These are phyloP conservation scores for Tetradesmus obliquus DNA, from an alignment of 139 green algal genomes.

Conservation along the genomic window DNA sequence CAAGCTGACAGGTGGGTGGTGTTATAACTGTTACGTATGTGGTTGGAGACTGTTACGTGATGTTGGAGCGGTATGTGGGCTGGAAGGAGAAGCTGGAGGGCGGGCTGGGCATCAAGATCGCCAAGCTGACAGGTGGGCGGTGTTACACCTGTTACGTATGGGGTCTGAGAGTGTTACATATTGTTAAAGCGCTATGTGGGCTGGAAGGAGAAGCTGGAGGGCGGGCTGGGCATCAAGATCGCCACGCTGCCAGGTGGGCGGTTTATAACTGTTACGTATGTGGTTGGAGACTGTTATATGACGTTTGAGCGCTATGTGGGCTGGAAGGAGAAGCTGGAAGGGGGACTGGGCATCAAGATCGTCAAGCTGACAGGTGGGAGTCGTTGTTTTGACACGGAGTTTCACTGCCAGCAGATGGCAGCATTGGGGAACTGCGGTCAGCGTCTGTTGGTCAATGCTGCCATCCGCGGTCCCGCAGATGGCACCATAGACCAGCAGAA, in stretches of 20 bases:
- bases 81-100: constrained; percentile 47
- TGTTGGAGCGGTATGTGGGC: not conserved
- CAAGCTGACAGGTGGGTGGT: constrained; percentile 80
- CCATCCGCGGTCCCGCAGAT: too few species aligned
- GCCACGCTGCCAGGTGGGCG: constrained; percentile 83
- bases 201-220: constrained; percentile 44
- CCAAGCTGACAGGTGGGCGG: constrained; percentile 81
- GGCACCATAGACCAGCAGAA: too few species aligned
- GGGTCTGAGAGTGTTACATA: not conserved
- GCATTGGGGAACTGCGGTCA: too few species aligned
- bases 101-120: constrained; percentile 79
- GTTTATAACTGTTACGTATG: not conserved
- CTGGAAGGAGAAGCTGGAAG: constrained; percentile 44
- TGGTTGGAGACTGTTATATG: not conserved
- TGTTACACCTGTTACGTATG: not conserved
- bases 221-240: constrained; percentile 78
- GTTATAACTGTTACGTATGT: not conserved
- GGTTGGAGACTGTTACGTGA: not conserved
- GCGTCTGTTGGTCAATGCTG: too few species aligned
- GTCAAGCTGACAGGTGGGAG: constrained; percentile 83
- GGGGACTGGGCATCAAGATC: constrained; percentile 78
- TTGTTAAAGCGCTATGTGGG: not conserved
- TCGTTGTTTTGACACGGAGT: too few species aligned
- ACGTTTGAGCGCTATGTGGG: not conserved
- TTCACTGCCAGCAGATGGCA: too few species aligned